Percentiles rank a stretch among this genome's conserved stretches.
Evolutionary conservation across 768 basidiomycete species (phyloP).

Genomic region (Lentinula lateritia): DNA sequence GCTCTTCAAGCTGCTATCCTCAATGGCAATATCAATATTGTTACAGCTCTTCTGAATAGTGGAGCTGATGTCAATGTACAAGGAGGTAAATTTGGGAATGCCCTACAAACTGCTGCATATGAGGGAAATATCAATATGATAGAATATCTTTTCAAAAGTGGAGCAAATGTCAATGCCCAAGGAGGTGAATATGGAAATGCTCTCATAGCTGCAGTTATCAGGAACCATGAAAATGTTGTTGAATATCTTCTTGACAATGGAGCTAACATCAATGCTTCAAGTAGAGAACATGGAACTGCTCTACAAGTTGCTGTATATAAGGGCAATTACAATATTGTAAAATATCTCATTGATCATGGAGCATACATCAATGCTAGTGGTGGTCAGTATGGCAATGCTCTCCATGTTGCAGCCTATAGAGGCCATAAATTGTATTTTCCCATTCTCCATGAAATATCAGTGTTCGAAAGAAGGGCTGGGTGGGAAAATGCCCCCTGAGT

Average conservation of each 20-base stretch:
- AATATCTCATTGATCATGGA: not conserved
- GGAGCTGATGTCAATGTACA: not conserved
- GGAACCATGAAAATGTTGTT: not conserved
- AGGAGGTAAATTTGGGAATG: not conserved
- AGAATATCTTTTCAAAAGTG: not conserved
- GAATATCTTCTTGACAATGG: not conserved
- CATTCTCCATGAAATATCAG: not conserved
- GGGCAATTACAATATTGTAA: not conserved
- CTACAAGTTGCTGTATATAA: not conserved
- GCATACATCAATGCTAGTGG: not conserved
- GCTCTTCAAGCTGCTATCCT: not conserved
- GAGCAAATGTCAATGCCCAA: not conserved
- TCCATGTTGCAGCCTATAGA: not conserved
- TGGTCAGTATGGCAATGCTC: not conserved
- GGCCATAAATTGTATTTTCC: not conserved
- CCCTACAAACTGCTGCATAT: not conserved
- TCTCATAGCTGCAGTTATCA: not conserved
- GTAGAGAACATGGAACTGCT: not conserved
- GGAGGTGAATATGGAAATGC: not conserved
- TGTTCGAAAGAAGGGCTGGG: not conserved
- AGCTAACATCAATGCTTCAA: not conserved
- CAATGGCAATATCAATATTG: not conserved
- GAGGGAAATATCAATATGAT: not conserved
- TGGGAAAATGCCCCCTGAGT: not conserved
- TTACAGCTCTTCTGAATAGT: not conserved